Conservation (phyloP, 225 moss, liverwort and hornwort genomes). For the Neckera pumila region DNA sequence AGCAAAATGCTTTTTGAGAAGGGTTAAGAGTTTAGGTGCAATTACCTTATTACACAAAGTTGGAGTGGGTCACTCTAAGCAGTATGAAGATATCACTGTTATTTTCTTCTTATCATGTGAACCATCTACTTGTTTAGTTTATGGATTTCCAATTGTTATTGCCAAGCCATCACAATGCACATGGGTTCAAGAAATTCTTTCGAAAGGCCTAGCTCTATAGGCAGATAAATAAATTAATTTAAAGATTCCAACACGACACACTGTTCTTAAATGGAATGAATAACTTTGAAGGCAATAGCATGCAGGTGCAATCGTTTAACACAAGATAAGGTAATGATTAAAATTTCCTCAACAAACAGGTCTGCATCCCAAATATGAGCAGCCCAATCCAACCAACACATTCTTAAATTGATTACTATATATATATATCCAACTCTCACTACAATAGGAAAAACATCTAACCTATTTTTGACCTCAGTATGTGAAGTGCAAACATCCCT, state of each 20-base stretch:
- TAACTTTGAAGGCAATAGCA: background rate
- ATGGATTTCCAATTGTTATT: no score
- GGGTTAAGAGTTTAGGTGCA: no score
- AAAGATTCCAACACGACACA: background rate
- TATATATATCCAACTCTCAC: background rate
- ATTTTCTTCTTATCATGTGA: background rate
- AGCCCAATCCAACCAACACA: no score
- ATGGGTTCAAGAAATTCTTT: background rate
- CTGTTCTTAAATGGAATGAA: background rate
- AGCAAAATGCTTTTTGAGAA: background rate
- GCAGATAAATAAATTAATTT: background rate
- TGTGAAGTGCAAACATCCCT: background rate
- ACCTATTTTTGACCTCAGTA: no score
- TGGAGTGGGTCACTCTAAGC: background rate
- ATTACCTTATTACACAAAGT: background rate
- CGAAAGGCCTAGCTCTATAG: background rate
- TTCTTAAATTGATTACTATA: background rate
- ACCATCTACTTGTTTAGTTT: background rate
- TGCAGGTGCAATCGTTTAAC: background rate
- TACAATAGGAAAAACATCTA: background rate
- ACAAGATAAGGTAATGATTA: background rate
- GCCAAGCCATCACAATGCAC: background rate
- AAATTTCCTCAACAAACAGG: background rate
- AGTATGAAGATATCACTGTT: fast-evolving
- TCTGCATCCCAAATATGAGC: background rate